Evolutionary conservation across 768 basidiomycete species (phyloP), one percentile per base, ranked within the genome.

Genomic region (Suillus alpinus): DNA sequence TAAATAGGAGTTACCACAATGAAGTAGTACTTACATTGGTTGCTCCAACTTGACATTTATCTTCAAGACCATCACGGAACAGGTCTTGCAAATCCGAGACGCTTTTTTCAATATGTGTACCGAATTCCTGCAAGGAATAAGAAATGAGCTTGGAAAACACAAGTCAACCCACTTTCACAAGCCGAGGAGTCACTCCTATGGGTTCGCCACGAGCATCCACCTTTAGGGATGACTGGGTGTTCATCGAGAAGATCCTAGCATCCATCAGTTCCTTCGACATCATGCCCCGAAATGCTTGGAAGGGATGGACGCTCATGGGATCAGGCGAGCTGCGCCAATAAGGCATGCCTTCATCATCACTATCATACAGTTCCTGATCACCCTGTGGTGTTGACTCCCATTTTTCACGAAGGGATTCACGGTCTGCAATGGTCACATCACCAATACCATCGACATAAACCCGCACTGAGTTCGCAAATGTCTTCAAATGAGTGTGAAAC

Each of bases 61-160:
- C 83, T 63, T 87, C 84, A 10, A 87, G 71, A 8, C 84, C 84
- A 52, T 83, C 82, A 44, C 76, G 76, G 71, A 86, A 83, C 39
- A 74, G 69, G 3, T 75, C 69, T 63, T 86, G 79, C 13, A 87
- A 75, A 26, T 79, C 77, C 8, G 69, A 60, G 4, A 85, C 81
- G 47, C 75, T 79, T 1, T 77, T 69, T 18, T 83, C 78, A 1
- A 83, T 74, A 37, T 83, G 70, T 23, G 68, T 66, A 6, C 67
- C 65, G 63, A 87, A 86, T 62, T 80, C 80, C 85, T 86, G 47
- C 29, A 32, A 31, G 50, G 16, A 41, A 31, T 40, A 26, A 23
- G 13, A 53, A 10, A 37, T 37, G 52, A 26, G 16, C 14, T 41
- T 37, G 44, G 34, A 43, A 23, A 18, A 23, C 41, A 59, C 57